Conservation (phyloP, 169 alveolate species). For the Perkinsus marinus region DNA sequence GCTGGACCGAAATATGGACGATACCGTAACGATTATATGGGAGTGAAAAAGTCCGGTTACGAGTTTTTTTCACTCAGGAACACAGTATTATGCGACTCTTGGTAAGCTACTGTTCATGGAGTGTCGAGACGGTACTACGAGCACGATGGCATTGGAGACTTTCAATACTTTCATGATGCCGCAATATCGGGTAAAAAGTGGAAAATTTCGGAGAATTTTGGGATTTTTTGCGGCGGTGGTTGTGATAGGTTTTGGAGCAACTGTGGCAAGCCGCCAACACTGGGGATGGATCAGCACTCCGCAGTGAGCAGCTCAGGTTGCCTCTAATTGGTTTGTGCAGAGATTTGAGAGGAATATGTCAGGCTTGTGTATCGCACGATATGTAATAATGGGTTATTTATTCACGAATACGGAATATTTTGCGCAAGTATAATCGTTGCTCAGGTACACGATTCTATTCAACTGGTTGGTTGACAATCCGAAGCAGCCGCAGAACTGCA, state of each 20-base stretch:
- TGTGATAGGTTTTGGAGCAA: background rate
- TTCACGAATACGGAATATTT: background rate
- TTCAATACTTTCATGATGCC: background rate
- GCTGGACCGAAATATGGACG: conserved; percentile 49
- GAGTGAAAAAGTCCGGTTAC: background rate
- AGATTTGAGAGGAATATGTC: conserved; percentile 70
- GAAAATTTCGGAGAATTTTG: conserved; percentile 17
- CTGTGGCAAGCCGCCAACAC: background rate
- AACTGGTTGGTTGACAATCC: conserved; percentile 71
- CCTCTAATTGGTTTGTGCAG: conserved; percentile 72
- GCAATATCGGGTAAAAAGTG: background rate
- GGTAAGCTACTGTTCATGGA: conserved; percentile 63
- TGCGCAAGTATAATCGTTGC: conserved; percentile 6
- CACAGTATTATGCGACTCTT: conserved; percentile 71
- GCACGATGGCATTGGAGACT: background rate
- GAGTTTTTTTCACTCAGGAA: conserved; percentile 22
- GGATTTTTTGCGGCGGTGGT: background rate
- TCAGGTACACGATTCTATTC: conserved; percentile 66
- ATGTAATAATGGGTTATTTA: background rate
- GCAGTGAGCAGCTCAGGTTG: conserved; percentile 25
- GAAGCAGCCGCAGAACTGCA: conserved; percentile 44
- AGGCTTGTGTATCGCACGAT: conserved; percentile 12
- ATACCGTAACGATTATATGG: conserved; percentile 12
- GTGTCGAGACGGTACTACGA: background rate
- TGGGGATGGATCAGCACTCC: background rate